Percentiles rank a stretch among this genome's conserved stretches.
phyloP scores from a whole-genome alignment of 2,329 filamentous ascomycete species.

The Exophiala lecanii-corni region DNA sequence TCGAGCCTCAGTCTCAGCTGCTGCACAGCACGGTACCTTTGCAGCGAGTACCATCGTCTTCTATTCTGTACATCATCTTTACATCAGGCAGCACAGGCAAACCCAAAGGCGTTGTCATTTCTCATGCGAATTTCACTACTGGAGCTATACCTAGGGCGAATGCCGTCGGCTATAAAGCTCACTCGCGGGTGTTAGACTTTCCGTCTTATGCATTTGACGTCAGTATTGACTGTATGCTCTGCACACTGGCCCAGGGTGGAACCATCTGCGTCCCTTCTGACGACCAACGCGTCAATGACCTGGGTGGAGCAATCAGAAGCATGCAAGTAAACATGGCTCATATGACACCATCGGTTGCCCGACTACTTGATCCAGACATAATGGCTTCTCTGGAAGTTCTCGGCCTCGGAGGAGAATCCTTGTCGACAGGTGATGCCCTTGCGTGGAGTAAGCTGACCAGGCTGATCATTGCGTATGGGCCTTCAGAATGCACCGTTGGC shows the following conservation, averaged over 20 bases:
- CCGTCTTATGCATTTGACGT: conserved; percentile 55
- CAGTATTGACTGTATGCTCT: conserved; percentile 51
- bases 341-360: conserved; percentile 55
- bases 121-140: conserved; percentile 56
- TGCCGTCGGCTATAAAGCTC: conserved; percentile 42
- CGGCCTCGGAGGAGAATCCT: conserved; percentile 43
- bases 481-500: conserved; percentile 39
- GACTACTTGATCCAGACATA: conserved; percentile 38
- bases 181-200: conserved; percentile 56
- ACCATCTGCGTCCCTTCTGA: conserved; percentile 56
- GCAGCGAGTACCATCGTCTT: background rate
- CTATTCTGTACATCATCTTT: conserved; percentile 52
- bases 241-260: conserved; percentile 52
- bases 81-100: conserved; percentile 54
- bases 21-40: background rate
- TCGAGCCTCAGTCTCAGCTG: background rate
- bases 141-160: conserved; percentile 49
- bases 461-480: conserved; percentile 44
- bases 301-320: conserved; percentile 46
- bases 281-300: conserved; percentile 46
- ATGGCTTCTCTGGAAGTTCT: conserved; percentile 42
- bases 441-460: conserved; percentile 41
- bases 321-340: conserved; percentile 51
- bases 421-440: conserved; percentile 38
- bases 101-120: conserved; percentile 59